Evolutionary conservation across 2,329 filamentous ascomycete genomes (phyloP), one percentile per base, ranked within the genome.

Genomic region (Pyrenophora teres): DNA sequence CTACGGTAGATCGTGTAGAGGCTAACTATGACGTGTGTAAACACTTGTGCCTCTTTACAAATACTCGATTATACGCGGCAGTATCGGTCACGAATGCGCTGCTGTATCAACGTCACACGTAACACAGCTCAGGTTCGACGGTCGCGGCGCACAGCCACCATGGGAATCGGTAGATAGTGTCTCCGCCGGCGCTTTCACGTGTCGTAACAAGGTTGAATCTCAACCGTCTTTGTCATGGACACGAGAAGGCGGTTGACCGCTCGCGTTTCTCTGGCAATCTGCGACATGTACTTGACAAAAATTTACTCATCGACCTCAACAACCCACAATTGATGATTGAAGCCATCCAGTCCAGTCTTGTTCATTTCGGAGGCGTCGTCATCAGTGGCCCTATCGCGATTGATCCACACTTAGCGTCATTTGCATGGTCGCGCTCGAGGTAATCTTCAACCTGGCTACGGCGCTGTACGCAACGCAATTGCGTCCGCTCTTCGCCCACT

Each of bases 381-480:
- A 60, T 56, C 60, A 33, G 57, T 61, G 52, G 56, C 50, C 52
- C 60, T 51, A 46, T 52, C 52, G 48, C 50, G 32, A 47, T 36
- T 50, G 52, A 48, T 47, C 39, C 48, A 23, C 52, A 44, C 44
- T 39, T 63, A 59, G 56, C 57, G 57, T 49, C 46, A 31, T 43
- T 52, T 40, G 41, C 58, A 53, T 52, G 50, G 39, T 48, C 40
- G 50, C 50, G 44, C 32, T 52, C 44, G 37, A 43, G 37, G 15
- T 37, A 49, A 40, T 37, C 32, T 46, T 30, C 32, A 49, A 27
- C 6, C 30, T 51, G 32, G 40, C 36, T 46, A 18, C 30, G 40
- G 43, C 33, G 37, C 36, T 45, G 27, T 41, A 39, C 40, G 40
- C 45, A 38, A 43, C 23, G 38, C 52, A 41, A 49, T 47, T 45